Percentiles rank a stretch among this genome's conserved stretches.
Conservation (phyloP, 306 rosid genomes). For the Ormosia semicastrata region DNA sequence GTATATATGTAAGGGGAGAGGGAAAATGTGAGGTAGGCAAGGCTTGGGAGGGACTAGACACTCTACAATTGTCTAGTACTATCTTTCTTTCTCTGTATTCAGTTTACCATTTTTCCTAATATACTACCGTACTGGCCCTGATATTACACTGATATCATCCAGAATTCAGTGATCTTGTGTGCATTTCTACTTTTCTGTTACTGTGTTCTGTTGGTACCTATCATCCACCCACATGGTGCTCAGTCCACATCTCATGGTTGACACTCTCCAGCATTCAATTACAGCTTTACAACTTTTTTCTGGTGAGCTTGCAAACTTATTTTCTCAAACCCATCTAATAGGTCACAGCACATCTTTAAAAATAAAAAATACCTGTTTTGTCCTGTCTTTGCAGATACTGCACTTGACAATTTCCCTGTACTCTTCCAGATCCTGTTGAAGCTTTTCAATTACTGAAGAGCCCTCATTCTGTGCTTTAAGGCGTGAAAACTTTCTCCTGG, state of each 20-base stretch:
- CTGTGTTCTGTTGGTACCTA: too few relatives aligned
- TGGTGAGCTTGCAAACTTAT: neutral
- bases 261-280: neutral
- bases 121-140: too few relatives aligned
- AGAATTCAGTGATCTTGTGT: too few relatives aligned
- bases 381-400: conserved; percentile 78
- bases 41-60: too few relatives aligned
- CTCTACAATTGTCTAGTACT: too few relatives aligned
- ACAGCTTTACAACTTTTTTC: neutral
- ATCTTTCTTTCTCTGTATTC: too few relatives aligned
- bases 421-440: conserved; percentile 83
- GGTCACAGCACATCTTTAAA: neutral
- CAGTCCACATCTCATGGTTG: neutral
- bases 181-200: too few relatives aligned
- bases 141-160: too few relatives aligned
- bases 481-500: conserved; percentile 58
- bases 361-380: conserved; percentile 70
- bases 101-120: too few relatives aligned
- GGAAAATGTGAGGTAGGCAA: too few relatives aligned
- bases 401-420: conserved; percentile 86
- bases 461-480: conserved; percentile 72
- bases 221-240: neutral
- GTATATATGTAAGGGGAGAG: too few relatives aligned
- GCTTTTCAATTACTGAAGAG: conserved; percentile 68
- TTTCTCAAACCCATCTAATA: neutral